Base-by-base conservation (phyloP, 352 stramenopile genomes). In the Phytophthora boehmeriae region DNA sequence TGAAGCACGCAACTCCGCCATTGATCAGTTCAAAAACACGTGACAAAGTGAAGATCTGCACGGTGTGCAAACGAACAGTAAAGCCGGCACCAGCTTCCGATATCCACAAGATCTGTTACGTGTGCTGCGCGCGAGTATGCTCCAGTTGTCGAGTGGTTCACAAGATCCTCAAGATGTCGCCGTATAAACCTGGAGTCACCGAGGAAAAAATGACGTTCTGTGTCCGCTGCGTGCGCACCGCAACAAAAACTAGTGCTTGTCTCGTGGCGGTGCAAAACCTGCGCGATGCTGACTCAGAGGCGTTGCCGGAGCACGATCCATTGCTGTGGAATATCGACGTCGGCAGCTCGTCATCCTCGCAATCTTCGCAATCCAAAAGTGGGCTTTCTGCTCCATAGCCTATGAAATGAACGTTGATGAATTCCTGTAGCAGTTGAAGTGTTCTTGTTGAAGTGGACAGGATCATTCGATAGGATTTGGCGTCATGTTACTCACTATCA, bases 101-200 rank as follows among this genome's bases (percentile, higher is more conserved):
- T 8, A 70, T 60, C 22, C 54, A 70, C 42, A 66, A 70, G 34
- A 66, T 70, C 62, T 70, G 62, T 22, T 66, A 48, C 16, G 62
- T 72, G 30, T 72, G 63, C 36, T 71, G 63, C 8, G 30, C 50
- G n/a, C 63, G 63, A 28, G 58, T 72, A 25, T 72, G 63, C 42
- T 63, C 57, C 6, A 46, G 35, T 4, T 72, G 63, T 6, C 51
- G 58, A 11, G 42, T 72, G 0, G 32, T 55, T 8, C 62, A 66
- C 50, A 70, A 49, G 14, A 66, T 70, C 54, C 10, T 56, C 25
- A 57, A 54, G 14, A n/a, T 70, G 5, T 61, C 62, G 16, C 49
- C 44, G 14, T 70, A 61, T 35, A 61, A 57, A 16, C 48, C 54
- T 1, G 62, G 62, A 2, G 48, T 70, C 8, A 57, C 45, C 0